A percentile compares a stretch with the other conserved stretches of the same genome.
These are phyloP conservation scores for Streptanthus diversifolius DNA, from an alignment of 345 rosid genomes.

Conservation along the genomic window DNA sequence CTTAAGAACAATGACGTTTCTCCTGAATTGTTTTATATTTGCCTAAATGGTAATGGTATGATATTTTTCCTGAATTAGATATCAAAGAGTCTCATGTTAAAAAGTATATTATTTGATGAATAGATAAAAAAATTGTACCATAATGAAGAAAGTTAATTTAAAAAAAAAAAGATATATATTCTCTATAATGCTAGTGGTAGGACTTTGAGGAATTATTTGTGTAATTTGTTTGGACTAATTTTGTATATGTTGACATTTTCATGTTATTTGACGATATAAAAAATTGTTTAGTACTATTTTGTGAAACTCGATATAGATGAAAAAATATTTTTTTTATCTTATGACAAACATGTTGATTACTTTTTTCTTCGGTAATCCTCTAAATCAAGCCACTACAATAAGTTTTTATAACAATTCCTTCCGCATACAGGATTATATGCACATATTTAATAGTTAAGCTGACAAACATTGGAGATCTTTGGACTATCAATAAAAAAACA, in stretches of 20 bases:
- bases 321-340: no score
- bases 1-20: conserved; percentile 32
- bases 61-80: conserved; percentile 9
- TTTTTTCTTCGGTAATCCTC: no score
- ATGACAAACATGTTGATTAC: no score
- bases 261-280: not conserved
- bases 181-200: not conserved
- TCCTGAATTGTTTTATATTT: not conserved
- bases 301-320: no score
- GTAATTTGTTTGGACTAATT: not conserved
- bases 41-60: not conserved
- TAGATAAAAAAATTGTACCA: not conserved
- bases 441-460: no score
- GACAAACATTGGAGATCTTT: no score
- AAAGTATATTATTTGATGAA: conserved; percentile 3
- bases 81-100: not conserved
- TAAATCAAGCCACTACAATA: no score
- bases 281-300: not conserved
- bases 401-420: no score
- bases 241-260: no score
- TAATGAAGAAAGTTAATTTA: conserved; percentile 7
- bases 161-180: not conserved
- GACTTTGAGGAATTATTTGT: not conserved
- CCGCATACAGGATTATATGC: no score
- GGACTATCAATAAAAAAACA: no score